Base-by-base conservation (phyloP, 1,284 basidiomycete species). In the Malassezia yamatoensis region DNA sequence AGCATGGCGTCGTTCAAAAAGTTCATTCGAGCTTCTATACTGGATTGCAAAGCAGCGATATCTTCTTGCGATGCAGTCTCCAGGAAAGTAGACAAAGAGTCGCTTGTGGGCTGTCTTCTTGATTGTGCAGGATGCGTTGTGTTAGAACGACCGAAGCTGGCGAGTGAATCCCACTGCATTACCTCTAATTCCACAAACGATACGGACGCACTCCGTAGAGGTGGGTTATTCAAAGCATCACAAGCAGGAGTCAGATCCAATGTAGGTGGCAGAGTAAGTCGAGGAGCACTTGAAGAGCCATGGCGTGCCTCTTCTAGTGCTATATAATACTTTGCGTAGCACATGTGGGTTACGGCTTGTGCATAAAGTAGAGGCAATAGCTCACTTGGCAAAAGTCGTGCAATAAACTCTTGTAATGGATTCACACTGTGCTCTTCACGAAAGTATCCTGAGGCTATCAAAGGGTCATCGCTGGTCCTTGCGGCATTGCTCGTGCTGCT, bases 381-480 rank as follows among this genome's bases (percentile, higher is more conserved):
- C 38, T 49, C 48, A 32, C 24, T 33, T 32, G 36, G 21, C 21
- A 16, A 11, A 16, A 49, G 16, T 6, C 36, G 47, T 29, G 18
- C 47, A 15, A 49, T 38, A 38, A 49, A 49, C 47, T 24, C 18
- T 8, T 24, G 7, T 10, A 49, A 38, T 10, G 35, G 34, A 29
- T 49, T 39, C 36, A 35, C 24, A 4, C 24, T 29, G 44, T 20
- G 18, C 12, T 21, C 21, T 15, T 20, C 8, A 46, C 38, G 43
- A 24, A 54, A 54, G 45, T 48, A 41, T 44, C 43, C 36, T 5
- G 52, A 54, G 8, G 32, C 44, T 18, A 44, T 10, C n/a, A 53
- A 38, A 1, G 51, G 51, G 34, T 53, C 51, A 29, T 29, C 24
- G 24, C 24, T 29, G 24, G 3, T 29, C 3, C 24, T 29, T 7